phyloP scores from a whole-genome alignment of 2,329 filamentous ascomycete species.

The Phaeosphaeriaceae sp. region DNA sequence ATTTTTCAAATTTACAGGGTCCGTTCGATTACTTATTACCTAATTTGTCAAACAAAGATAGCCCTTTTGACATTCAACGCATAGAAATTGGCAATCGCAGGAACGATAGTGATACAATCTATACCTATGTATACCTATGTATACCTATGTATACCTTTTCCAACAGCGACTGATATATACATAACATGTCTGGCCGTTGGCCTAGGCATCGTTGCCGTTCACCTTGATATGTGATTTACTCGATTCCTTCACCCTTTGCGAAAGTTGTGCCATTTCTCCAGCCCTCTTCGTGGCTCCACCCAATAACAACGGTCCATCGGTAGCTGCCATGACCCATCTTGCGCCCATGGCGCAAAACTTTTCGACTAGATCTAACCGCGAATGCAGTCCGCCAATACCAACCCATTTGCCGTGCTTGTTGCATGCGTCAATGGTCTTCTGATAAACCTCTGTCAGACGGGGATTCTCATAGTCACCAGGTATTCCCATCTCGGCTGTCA shows the following conservation, averaged over 20 bases:
- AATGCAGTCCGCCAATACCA: conserved; percentile 51
- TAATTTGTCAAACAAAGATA: no score
- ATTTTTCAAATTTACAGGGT: neutral
- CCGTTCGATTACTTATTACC: no score
- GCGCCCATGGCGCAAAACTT: conserved; percentile 50
- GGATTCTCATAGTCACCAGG: conserved; percentile 51
- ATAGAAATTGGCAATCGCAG: no score
- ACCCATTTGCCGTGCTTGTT: conserved; percentile 50
- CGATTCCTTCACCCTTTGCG: conserved; percentile 12
- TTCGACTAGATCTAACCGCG: conserved; percentile 52
- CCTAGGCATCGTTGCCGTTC: neutral
- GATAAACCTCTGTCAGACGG: conserved; percentile 24
- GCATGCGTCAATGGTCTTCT: conserved; percentile 48
- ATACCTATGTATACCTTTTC: no score
- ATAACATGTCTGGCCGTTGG: neutral
- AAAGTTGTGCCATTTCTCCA: conserved; percentile 22
- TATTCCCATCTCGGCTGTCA: conserved; percentile 53
- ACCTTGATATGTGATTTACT: neutral
- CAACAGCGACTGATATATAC: no score
- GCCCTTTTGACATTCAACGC: no score
- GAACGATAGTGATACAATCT: no score
- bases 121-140: no score
- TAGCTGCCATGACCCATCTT: conserved; percentile 48
- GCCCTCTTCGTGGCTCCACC: conserved; percentile 46
- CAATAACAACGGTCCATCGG: conserved; percentile 46